Evolutionary conservation across 208 protist genomes (phyloP).

Genomic region (Porcisia deanei): DNA sequence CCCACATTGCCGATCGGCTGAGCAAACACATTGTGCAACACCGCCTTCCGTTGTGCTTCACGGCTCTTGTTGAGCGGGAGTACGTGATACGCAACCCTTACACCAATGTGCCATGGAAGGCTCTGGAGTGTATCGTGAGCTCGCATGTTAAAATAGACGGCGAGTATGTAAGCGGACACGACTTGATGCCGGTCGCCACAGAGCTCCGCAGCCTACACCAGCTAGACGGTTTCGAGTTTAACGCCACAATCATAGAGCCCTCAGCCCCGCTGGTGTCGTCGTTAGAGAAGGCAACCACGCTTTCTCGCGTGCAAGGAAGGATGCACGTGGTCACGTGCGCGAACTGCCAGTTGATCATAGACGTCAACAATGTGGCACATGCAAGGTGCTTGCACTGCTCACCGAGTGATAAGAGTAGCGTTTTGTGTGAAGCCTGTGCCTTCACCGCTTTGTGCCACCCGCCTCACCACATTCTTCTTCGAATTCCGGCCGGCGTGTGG

Average conservation of each 20-base stretch:
- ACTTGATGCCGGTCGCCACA: constrained; percentile 11
- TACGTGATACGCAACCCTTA: constrained; percentile 52
- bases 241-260: constrained; percentile 52
- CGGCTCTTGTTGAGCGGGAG: constrained; percentile 41
- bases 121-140: constrained; percentile 26
- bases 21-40: constrained; percentile 30
- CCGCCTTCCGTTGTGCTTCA: constrained; percentile 66
- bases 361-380: constrained; percentile 53
- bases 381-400: constrained; percentile 81
- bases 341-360: constrained; percentile 44
- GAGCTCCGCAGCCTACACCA: constrained; percentile 28
- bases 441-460: constrained; percentile 36
- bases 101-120: constrained; percentile 36
- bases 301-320: constrained; percentile 34
- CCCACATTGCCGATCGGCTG: constrained; percentile 20
- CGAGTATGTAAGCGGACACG: constrained; percentile 14
- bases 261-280: constrained; percentile 51
- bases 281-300: constrained; percentile 68
- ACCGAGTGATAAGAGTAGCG: constrained; percentile 1
- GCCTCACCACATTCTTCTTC: constrained; percentile 68
- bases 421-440: constrained; percentile 35
- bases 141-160: constrained; percentile 59
- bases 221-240: constrained; percentile 55
- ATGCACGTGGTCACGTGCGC: constrained; percentile 53
- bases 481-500: constrained; percentile 40